These are phyloP conservation scores for Akanthomyces uredinophilus DNA, from an alignment of 2,329 filamentous ascomycete genomes.

Conservation along the genomic window DNA sequence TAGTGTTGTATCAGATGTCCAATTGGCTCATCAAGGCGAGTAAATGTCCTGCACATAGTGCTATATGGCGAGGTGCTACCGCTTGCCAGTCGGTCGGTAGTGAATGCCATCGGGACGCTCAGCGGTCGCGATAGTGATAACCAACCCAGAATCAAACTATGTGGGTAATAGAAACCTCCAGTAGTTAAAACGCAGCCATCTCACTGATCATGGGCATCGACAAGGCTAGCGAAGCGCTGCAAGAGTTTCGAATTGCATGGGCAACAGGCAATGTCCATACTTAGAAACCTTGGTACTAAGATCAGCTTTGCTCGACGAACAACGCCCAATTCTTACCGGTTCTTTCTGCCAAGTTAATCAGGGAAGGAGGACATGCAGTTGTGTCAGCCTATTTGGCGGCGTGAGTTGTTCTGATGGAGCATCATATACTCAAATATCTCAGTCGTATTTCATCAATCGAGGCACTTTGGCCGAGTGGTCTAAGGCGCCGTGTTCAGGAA, in stretches of 20 bases:
- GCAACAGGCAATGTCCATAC: neutral
- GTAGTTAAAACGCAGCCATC: neutral
- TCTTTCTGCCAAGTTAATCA: neutral
- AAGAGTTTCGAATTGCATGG: neutral
- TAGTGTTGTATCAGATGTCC: too few relatives aligned
- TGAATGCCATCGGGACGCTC: too few relatives aligned
- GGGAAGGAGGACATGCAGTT: too few relatives aligned
- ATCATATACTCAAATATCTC: neutral
- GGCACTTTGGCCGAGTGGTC: conserved; percentile 26
- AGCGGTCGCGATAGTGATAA: too few relatives aligned
- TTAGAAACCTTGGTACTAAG: neutral
- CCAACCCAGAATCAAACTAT: too few relatives aligned
- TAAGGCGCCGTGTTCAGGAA: conserved; percentile 22
- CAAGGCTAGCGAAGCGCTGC: neutral
- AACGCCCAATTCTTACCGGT: too few relatives aligned
- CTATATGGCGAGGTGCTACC: too few relatives aligned
- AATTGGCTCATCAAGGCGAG: too few relatives aligned
- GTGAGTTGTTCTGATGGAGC: neutral
- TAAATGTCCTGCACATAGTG: too few relatives aligned
- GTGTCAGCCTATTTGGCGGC: too few relatives aligned
- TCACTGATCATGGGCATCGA: neutral
- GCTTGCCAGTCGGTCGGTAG: too few relatives aligned
- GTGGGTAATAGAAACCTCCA: too few relatives aligned
- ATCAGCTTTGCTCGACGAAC: neutral
- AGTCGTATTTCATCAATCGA: neutral